These are phyloP conservation scores for Dryas integrifolia DNA, from an alignment of 331 rosid species.

Conservation along the genomic window DNA sequence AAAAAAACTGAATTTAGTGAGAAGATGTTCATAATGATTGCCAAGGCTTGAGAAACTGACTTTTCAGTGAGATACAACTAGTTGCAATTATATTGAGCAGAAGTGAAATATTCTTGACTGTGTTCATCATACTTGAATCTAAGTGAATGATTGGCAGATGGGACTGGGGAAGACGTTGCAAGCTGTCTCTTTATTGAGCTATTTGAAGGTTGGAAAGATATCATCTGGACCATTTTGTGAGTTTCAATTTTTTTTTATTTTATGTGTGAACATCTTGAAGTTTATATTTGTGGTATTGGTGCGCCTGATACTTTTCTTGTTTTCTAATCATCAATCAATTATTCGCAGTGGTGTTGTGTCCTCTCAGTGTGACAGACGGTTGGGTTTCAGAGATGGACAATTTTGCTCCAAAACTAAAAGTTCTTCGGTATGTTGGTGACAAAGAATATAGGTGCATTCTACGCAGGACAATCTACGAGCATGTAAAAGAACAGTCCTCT, in stretches of 20 bases:
- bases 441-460: conserved; percentile 62
- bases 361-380: conserved; percentile 90
- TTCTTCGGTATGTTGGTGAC: conserved; percentile 74
- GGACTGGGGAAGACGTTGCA: conserved; percentile 97
- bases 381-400: conserved; percentile 77
- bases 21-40: not conserved
- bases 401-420: conserved; percentile 67
- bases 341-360: conserved; percentile 79
- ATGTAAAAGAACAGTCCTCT: conserved; percentile 43
- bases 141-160: conserved; percentile 59
- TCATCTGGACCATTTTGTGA: conserved; percentile 84
- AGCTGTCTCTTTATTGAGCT: conserved; percentile 82
- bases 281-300: conserved; percentile 5
- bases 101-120: not conserved
- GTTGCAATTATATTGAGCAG: not conserved
- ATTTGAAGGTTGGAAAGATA: conserved; percentile 54
- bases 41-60: not conserved
- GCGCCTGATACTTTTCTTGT: conserved; percentile 12
- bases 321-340: conserved; percentile 25
- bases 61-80: not conserved
- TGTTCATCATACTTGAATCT: conserved; percentile 21
- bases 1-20: not conserved
- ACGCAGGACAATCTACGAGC: conserved; percentile 50
- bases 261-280: conserved; percentile 16
- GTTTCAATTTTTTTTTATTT: conserved; percentile 28